A percentile compares a stretch with the other conserved stretches of the same genome.
phyloP scores from a whole-genome alignment of 768 basidiomycete genomes.

The Lactifluus pinguis region DNA sequence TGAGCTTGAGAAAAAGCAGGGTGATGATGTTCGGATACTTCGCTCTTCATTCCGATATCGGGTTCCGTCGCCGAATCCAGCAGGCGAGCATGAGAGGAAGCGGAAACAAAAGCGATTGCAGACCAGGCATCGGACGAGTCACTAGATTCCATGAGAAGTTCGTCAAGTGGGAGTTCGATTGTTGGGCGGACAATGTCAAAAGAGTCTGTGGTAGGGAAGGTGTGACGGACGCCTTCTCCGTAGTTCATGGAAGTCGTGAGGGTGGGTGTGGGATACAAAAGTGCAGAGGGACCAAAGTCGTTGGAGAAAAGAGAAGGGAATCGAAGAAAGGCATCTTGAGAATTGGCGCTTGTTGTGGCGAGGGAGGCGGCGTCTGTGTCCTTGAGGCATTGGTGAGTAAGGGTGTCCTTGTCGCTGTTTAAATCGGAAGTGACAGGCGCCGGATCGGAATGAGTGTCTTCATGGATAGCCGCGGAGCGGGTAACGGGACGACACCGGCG shows the following conservation, averaged over 20 bases:
- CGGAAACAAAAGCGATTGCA: conserved; percentile 13
- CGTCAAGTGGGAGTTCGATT: conserved; percentile 81
- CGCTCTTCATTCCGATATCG: conserved; percentile 24
- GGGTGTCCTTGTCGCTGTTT: conserved; percentile 29
- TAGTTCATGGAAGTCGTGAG: conserved; percentile 62
- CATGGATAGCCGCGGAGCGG: conserved; percentile 30
- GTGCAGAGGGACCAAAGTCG: conserved; percentile 71
- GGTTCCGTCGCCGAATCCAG: conserved; percentile 22
- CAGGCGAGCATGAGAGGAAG: conserved; percentile 15
- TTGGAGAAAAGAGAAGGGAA: conserved; percentile 68
- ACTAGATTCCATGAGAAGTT: conserved; percentile 47
- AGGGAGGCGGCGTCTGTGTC: conserved; percentile 19
- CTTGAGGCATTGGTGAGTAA: conserved; percentile 29
- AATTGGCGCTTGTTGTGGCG: conserved; percentile 15
- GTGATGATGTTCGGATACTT: conserved; percentile 22
- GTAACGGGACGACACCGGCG: conserved; percentile 34
- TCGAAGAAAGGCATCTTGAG: conserved; percentile 38
- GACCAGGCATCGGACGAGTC: conserved; percentile 29
- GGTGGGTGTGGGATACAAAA: conserved; percentile 62
- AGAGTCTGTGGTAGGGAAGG: conserved; percentile 37
- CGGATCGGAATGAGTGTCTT: conserved; percentile 19
- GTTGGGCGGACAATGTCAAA: conserved; percentile 68
- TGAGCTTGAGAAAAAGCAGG: conserved; percentile 29
- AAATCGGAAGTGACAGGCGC: neutral
- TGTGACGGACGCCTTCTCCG: conserved; percentile 56